A percentile compares a stretch with the other conserved stretches of the same genome.
Conservation (phyloP, 1,284 basidiomycete genomes). For the Kalmanozyma brasiliensis region DNA sequence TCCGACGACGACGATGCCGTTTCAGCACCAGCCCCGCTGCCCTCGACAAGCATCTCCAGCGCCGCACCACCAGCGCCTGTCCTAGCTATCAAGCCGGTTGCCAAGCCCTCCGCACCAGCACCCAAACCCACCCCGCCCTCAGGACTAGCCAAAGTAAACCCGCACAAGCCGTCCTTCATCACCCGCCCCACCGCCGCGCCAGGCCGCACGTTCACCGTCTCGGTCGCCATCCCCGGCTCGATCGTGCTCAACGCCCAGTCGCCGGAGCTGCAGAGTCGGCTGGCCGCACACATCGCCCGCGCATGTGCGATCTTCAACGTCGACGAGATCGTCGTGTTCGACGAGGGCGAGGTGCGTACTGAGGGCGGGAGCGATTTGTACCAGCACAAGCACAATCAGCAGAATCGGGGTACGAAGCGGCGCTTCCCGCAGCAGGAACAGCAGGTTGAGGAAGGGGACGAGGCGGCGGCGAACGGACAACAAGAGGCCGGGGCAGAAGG, state of each 20-base stretch:
- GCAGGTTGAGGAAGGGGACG: conserved; percentile 6
- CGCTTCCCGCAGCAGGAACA: conserved; percentile 15
- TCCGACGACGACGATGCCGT: conserved; percentile 22
- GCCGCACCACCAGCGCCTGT: background rate
- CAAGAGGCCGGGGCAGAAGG: conserved; percentile 2
- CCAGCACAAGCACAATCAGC: conserved; percentile 32
- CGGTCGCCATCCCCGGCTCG: conserved; percentile 63
- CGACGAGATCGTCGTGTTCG: conserved; percentile 66
- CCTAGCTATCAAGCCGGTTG: too few species aligned
- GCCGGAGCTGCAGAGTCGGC: conserved; percentile 60
- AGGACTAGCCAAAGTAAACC: conserved; percentile 19
- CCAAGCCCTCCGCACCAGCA: background rate
- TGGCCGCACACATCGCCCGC: conserved; percentile 65
- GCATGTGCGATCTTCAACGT: conserved; percentile 67
- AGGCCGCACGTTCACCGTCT: conserved; percentile 54
- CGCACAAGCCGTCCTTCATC: conserved; percentile 53
- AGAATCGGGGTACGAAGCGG: conserved; percentile 13
- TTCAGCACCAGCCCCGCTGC: too few species aligned
- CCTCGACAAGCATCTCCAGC: background rate
- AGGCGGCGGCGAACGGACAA: conserved; percentile 4
- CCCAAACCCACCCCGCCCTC: background rate
- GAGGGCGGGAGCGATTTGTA: conserved; percentile 27
- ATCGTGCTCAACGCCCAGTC: conserved; percentile 67
- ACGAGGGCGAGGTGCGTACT: conserved; percentile 30
- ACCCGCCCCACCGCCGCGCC: conserved; percentile 19